Evolutionary conservation across 2,329 filamentous ascomycete genomes (phyloP).

Genomic region (Microdochium bolleyi): DNA sequence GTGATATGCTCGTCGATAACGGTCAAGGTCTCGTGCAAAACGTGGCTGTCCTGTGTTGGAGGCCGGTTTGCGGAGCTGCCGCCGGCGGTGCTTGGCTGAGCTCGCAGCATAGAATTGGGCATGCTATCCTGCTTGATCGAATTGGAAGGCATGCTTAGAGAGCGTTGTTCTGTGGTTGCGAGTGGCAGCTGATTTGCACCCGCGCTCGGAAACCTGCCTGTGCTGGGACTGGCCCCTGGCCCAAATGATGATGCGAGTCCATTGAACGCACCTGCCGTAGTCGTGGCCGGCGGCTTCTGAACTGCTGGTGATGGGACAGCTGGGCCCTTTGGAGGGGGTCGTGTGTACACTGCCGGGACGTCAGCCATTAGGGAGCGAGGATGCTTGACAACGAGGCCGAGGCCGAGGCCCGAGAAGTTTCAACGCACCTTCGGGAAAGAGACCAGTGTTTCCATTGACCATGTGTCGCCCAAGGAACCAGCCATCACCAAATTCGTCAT

Average conservation of each 20-base stretch:
- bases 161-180: background rate
- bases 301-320: background rate
- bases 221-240: background rate
- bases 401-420: slow-evolving; percentile 1
- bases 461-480: slow-evolving; percentile 76
- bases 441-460: slow-evolving; percentile 63
- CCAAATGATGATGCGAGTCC: background rate
- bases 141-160: slow-evolving; percentile 1
- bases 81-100: slow-evolving; percentile 6
- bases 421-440: slow-evolving; percentile 72
- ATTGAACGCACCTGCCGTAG: slow-evolving; percentile 6
- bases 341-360: slow-evolving; percentile 48
- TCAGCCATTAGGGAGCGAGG: slow-evolving; percentile 3
- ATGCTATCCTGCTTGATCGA: slow-evolving; percentile 10
- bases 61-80: background rate
- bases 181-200: background rate
- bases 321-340: slow-evolving; percentile 39
- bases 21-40: slow-evolving; percentile 89
- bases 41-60: slow-evolving; percentile 53
- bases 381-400: background rate
- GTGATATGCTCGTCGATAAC: slow-evolving; percentile 98
- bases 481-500: slow-evolving; percentile 83
- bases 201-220: background rate
- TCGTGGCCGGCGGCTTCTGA: slow-evolving; percentile 8
- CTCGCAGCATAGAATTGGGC: slow-evolving; percentile 28